phyloP scores from a whole-genome alignment of 2,329 filamentous ascomycete genomes.

The Hypoxylon rubiginosum region DNA sequence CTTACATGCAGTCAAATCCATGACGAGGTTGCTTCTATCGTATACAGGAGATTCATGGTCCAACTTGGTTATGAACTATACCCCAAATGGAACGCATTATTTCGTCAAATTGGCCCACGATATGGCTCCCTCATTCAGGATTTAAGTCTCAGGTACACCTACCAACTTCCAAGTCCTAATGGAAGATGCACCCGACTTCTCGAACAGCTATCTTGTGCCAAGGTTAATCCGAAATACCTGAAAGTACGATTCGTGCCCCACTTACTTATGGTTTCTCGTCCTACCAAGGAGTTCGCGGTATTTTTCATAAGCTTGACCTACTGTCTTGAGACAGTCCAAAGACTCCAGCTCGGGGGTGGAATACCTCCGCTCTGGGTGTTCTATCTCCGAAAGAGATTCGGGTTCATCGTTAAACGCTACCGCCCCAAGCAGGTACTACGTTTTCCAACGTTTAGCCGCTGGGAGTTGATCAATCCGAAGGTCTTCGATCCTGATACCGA shows the following conservation, averaged over 20 bases:
- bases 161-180: background rate
- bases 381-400: constrained; percentile 7
- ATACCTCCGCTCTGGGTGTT: constrained; percentile 10
- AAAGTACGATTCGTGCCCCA: background rate
- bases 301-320: background rate
- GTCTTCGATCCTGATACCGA: background rate
- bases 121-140: background rate
- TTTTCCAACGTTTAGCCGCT: background rate
- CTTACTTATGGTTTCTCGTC: no score
- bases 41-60: constrained; percentile 1
- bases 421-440: background rate
- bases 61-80: no score
- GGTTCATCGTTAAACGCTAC: constrained; percentile 2
- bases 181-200: no score
- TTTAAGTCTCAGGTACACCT: no score
- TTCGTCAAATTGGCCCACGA: constrained; percentile 2
- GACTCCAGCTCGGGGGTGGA: background rate
- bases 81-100: background rate
- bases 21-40: background rate
- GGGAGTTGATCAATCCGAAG: constrained; percentile 14
- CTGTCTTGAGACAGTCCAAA: background rate
- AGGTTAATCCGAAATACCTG: background rate
- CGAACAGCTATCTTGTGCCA: no score
- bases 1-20: constrained; percentile 11
- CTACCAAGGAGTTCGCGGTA: background rate